Evolutionary conservation across 2,329 filamentous ascomycete species (phyloP), one percentile per base, ranked within the genome.

Genomic region (Cryphonectria parasitica): DNA sequence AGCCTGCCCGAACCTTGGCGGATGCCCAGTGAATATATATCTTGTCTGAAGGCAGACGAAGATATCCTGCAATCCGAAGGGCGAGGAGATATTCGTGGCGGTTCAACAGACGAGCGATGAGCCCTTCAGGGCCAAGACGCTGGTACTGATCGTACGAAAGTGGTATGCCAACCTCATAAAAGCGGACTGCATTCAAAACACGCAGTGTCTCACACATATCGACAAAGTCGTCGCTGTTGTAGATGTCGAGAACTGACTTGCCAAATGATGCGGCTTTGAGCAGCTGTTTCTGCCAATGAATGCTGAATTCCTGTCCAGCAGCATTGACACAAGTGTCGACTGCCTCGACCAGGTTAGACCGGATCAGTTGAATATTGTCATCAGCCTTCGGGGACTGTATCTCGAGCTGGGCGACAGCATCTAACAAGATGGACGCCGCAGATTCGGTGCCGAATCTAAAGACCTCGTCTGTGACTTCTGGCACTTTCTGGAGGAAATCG

Each of bases 21-120:
- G 92, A 95, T 1, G 96, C 96, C 96, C 96, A 99, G 78, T 98
- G 95, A 0, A 97, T 94, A 77, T 98, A 97, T 71, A 99, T 97
- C 68, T 90, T 89, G 79, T 97, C 94, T 0, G 94, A 92, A 0
- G 95, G 91, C 3, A 99, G 86, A 71, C 91, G 92, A 2, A 99
- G 85, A 78, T 97, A 97, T 56, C 93, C 91, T 0, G 95, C 95
- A 63, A 99, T 89, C 64, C 94, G 92, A 28, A 99, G 87, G 0
- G 96, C 95, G 4, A 99, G 86, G 1, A 98, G 86, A 78, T 98
- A 98, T 78, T 98, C 93, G 76, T 94, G 92, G 15, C 96, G 90
- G 77, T 94, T 97, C 49, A 97, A 90, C 2, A 99, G 86, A 45
- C 96, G 89, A 74, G 91, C 88, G 66, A 98, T 90, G n/a, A 99